phyloP scores from a whole-genome alignment of 352 stramenopile genomes.

The Globisporangium alternatum region DNA sequence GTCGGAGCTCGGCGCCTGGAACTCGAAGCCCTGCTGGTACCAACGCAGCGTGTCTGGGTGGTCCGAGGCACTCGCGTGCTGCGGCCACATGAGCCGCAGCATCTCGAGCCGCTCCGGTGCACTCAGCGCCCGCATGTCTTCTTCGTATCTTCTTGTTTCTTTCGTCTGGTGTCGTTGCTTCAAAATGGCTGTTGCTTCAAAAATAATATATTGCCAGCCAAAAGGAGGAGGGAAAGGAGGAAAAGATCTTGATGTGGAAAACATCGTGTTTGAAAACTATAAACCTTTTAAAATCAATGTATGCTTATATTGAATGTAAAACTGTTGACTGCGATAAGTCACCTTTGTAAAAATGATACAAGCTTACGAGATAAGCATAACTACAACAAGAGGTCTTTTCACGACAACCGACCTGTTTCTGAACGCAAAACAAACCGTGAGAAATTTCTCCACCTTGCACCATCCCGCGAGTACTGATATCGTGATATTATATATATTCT shows the following conservation, averaged over 20 bases:
- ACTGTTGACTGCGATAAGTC: no score
- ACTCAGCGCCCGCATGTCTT: slow-evolving; percentile 3
- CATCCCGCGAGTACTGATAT: neutral
- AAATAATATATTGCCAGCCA: neutral
- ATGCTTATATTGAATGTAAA: no score
- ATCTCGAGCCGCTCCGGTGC: slow-evolving; percentile 5
- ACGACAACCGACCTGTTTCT: neutral
- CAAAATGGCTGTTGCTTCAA: neutral
- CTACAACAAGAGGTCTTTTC: neutral
- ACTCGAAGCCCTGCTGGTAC: slow-evolving; percentile 58
- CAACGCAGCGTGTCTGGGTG: slow-evolving; percentile 41
- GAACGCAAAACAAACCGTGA: neutral
- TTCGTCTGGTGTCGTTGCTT: neutral
- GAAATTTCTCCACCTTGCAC: neutral
- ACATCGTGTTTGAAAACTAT: neutral
- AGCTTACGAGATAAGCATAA: neutral
- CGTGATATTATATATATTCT: neutral
- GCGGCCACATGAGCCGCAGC: slow-evolving; percentile 45
- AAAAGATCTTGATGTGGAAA: neutral
- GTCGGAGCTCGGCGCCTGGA: slow-evolving; percentile 21
- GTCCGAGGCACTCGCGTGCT: slow-evolving; percentile 6
- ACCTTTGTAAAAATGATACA: neutral
- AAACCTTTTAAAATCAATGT: neutral
- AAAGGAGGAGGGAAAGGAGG: neutral
- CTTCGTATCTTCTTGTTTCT: neutral